phyloP scores from a whole-genome alignment of 345 rosid species.

The Hibiscus tridactylites region DNA sequence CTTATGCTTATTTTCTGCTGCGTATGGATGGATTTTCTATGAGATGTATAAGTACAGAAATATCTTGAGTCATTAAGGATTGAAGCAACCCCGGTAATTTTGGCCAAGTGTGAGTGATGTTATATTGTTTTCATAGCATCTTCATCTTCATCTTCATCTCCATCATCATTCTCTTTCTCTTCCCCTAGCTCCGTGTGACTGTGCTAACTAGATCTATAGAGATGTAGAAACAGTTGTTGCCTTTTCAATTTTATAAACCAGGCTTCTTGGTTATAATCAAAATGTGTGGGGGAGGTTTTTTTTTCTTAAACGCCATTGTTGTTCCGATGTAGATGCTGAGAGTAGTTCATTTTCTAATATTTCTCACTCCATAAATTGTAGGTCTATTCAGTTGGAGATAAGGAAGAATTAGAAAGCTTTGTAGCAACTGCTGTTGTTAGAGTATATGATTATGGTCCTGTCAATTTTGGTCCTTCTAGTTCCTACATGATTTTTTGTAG shows the following conservation, averaged over 20 bases:
- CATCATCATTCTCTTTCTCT: not conserved
- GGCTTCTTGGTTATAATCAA: not conserved
- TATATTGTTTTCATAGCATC: not conserved
- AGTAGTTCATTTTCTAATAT: not conserved
- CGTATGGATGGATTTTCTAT: not conserved
- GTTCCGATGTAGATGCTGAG: too few species aligned
- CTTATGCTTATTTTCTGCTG: not conserved
- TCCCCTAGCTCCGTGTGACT: not conserved
- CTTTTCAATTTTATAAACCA: not conserved
- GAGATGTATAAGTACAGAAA: not conserved
- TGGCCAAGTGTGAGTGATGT: too few species aligned
- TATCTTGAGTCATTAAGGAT: not conserved
- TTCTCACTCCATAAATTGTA: slow-evolving; percentile 12
- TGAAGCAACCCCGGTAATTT: not conserved
- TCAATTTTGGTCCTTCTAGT: slow-evolving; percentile 22
- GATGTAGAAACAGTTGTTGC: not conserved
- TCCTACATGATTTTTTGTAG: slow-evolving; percentile 17
- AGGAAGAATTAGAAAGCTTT: slow-evolving; percentile 50
- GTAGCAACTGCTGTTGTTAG: slow-evolving; percentile 64
- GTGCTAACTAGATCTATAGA: not conserved
- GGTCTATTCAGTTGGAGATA: slow-evolving; percentile 74
- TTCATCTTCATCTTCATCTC: not conserved
- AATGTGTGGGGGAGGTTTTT: not conserved
- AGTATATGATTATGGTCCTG: slow-evolving; percentile 54
- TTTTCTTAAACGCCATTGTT: not conserved